phyloP scores from a whole-genome alignment of 768 basidiomycete genomes.

The Roridomyces roridus region DNA sequence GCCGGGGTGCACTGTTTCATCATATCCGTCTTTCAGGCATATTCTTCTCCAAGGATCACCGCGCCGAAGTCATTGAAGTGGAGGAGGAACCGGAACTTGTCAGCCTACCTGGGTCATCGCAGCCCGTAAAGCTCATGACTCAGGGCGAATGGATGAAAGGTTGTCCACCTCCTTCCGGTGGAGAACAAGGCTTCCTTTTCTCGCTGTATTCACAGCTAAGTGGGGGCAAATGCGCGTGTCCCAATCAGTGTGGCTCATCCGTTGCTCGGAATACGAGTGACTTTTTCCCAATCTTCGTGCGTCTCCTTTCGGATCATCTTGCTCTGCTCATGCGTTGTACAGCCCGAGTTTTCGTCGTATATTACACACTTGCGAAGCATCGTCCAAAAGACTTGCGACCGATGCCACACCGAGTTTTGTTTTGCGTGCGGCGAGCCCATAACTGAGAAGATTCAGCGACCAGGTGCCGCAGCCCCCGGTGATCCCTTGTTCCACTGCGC shows the following conservation, averaged over 20 bases:
- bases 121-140: conserved; percentile 71
- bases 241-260: conserved; percentile 73
- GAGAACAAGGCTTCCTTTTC: conserved; percentile 90
- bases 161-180: conserved; percentile 79
- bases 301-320: conserved; percentile 35
- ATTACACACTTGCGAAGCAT: conserved; percentile 64
- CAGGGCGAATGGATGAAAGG: conserved; percentile 98
- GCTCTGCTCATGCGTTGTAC: conserved; percentile 20
- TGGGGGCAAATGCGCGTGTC: conserved; percentile 69
- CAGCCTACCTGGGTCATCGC: conserved; percentile 46
- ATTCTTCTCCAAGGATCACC: conserved; percentile 94
- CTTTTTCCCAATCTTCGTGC: conserved; percentile 85
- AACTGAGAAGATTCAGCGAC: conserved; percentile 49
- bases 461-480: conserved; percentile 50
- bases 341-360: conserved; percentile 80
- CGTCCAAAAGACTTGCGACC: conserved; percentile 66
- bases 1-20: conserved; percentile 5
- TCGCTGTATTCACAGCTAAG: conserved; percentile 79
- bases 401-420: conserved; percentile 69
- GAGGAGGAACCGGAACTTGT: conserved; percentile 76
- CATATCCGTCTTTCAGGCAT: conserved; percentile 59
- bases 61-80: conserved; percentile 91
- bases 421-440: conserved; percentile 78
- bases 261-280: conserved; percentile 71
- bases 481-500: conserved; percentile 86